Evolutionary conservation across 2,329 filamentous ascomycete genomes (phyloP), one percentile per base, ranked within the genome.

Genomic region (Diplocarpon rosae): DNA sequence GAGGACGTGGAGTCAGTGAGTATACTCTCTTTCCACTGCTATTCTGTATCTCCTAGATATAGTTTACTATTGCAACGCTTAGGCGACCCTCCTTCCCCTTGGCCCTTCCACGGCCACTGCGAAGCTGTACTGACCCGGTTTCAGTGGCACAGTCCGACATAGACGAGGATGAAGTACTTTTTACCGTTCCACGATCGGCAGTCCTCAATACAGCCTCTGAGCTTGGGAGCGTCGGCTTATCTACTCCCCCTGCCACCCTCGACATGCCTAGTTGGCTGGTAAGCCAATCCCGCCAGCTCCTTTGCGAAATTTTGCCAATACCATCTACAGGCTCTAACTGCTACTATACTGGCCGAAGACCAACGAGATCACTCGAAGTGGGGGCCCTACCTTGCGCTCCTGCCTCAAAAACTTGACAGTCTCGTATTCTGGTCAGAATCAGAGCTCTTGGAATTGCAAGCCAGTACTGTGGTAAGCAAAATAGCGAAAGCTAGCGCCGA

Each of bases 361-460:
- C 36, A 48, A 24, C 46, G 39, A 43, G 38, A 47, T 17, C 42
- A 56, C 37, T 62, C 60, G 14, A 55, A 50, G 48, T 63, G 60
- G 60, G 68, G 69, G 28, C 66, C 73, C 2, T 85, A 85, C 61
- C 75, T 83, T 51, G 64, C 69, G 41, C 64, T 84, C 37, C 66
- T 85, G 11, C 80, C 80, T 15, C 60, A 61, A 42, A 57, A 65
- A 8, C 82, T 85, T 56, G 71, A 84, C 59, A 83, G 78, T 8
- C 65, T 83, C 29, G 83, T 85, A 69, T 85, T 80, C 62, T 85
- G 81, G 81, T 68, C 69, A 14, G 63, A 70, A 1, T 62, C 66
- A 8, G 80, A 85, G 59, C 67, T 85, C 11, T 63, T 65, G 8
- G 68, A 78, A 56, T 67, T 85, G 15, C 73, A 81, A 63, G 80